These are phyloP conservation scores for Talaromyces albobiverticillius DNA, from an alignment of 2,329 filamentous ascomycete genomes.

Conservation along the genomic window DNA sequence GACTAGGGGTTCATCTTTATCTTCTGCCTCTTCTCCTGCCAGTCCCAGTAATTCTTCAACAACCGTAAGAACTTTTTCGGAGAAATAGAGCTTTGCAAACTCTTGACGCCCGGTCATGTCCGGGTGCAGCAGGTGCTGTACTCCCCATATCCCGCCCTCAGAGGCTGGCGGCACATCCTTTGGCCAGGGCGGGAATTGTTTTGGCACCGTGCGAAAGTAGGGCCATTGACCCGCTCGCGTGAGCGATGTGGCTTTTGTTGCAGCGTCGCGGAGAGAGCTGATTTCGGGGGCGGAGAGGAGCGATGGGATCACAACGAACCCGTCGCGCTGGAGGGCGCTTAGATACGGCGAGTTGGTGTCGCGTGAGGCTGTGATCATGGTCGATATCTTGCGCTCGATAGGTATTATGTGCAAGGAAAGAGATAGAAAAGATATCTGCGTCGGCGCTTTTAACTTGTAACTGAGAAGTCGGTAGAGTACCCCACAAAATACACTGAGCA, in stretches of 20 bases:
- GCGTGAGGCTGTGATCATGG: neutral
- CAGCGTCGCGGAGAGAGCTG: constrained; percentile 58
- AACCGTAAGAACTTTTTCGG: constrained; percentile 59
- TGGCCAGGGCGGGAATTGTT: constrained; percentile 87
- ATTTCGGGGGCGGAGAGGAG: constrained; percentile 60
- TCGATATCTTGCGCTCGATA: no score
- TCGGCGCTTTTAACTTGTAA: no score
- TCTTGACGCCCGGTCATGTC: constrained; percentile 58
- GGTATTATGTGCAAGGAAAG: no score
- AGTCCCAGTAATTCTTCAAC: constrained; percentile 62
- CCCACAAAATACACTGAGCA: no score
- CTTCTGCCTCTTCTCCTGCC: neutral
- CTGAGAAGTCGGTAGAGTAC: no score
- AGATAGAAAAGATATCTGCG: no score
- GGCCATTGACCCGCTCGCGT: constrained; percentile 75
- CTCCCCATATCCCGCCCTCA: constrained; percentile 75
- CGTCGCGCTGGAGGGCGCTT: constrained; percentile 63
- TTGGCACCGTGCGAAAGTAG: constrained; percentile 76
- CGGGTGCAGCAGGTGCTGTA: constrained; percentile 80
- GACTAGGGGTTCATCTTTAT: constrained; percentile 62
- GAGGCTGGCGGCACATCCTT: constrained; percentile 47
- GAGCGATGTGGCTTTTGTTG: constrained; percentile 54
- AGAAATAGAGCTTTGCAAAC: constrained; percentile 73
- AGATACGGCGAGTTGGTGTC: constrained; percentile 34
- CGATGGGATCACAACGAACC: constrained; percentile 70